Evolutionary conservation across 352 stramenopile species (phyloP).

Genomic region (Globisporangium splendens): DNA sequence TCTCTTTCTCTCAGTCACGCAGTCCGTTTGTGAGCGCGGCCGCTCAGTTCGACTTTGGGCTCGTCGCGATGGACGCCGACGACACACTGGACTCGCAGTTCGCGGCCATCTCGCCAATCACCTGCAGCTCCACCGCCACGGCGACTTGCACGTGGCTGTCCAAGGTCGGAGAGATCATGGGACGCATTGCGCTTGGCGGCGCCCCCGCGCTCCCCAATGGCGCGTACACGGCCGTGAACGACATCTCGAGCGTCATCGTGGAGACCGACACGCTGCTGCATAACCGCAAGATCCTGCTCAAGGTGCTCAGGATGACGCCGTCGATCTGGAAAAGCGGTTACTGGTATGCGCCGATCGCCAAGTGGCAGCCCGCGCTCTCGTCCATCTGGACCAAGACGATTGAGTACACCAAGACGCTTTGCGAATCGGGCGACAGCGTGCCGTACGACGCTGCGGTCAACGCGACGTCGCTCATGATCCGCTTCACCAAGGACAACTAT

Average conservation of each 20-base stretch:
- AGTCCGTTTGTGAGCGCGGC: not conserved
- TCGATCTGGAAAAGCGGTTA: conserved; percentile 50
- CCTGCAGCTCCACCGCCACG: conserved; percentile 15
- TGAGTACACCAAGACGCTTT: conserved; percentile 20
- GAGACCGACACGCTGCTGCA: conserved; percentile 15
- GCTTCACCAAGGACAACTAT: conserved; percentile 66
- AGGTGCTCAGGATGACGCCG: conserved; percentile 30
- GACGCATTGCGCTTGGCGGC: conserved; percentile 35
- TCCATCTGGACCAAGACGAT: conserved; percentile 27
- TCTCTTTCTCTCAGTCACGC: no score
- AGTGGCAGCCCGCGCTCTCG: conserved; percentile 33
- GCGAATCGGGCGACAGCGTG: not conserved
- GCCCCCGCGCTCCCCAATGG: conserved; percentile 31
- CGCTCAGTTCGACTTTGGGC: not conserved
- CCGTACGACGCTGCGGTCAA: conserved; percentile 43
- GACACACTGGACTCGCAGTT: conserved; percentile 32
- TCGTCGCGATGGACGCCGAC: conserved; percentile 3
- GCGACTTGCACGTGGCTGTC: conserved; percentile 29
- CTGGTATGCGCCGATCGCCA: conserved; percentile 40
- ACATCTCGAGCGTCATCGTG: conserved; percentile 28
- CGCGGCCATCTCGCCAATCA: conserved; percentile 24
- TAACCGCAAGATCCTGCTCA: conserved; percentile 25
- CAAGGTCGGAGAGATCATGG: conserved; percentile 38
- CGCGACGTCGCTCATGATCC: conserved; percentile 46
- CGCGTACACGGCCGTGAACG: conserved; percentile 28